Evolutionary conservation across 768 basidiomycete species (phyloP), one percentile per base, ranked within the genome.

Genomic region (Exidia glandulosa): DNA sequence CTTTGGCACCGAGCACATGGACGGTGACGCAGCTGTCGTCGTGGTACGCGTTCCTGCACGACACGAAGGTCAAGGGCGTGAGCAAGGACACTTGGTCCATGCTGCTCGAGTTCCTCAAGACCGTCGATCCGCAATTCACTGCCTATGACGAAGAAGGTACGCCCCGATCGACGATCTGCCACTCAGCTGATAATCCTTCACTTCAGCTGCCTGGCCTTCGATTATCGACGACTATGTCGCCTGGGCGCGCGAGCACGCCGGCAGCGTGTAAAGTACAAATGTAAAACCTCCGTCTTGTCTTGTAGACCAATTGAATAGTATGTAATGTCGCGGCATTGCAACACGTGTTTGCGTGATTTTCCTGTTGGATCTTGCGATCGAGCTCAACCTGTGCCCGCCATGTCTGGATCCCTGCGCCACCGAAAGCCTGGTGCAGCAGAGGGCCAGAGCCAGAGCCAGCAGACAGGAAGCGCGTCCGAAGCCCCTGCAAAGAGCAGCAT

Each of bases 31-130:
- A 87, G 67, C 81, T 78, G 16, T 69, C 81, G 29, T 82, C 81
- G 81, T 94, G 92, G 92, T 82, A 86, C 66, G 83, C 86, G n/a
- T 94, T 83, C 69, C 70, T 94, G 69, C 72, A 69, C 32, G 74
- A 79, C 67, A 85, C 81, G 63, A 84, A 83, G 1, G 76, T 76
- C 25, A 87, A 87, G 68, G 90, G 89, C 3, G 79, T 94, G 32
- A 92, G 88, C 73, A 90, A 88, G 73, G 91, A 92, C 73, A 89
- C 88, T 19, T 93, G 90, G 91, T 72, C 77, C 57, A 92, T 93
- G 90, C 88, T 94, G 66, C 74, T 85, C 55, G 88, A 88, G 65
- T 93, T 92, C 65, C 74, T 90, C 56, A 83, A 85, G 59, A 78
- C 83, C 36, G 86, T 86, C 68, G 87, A 94, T 71, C 75, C 81